A percentile compares a stretch with the other conserved stretches of the same genome.
phyloP scores from a whole-genome alignment of 2,329 filamentous ascomycete genomes.

The Penicillium sp. region DNA sequence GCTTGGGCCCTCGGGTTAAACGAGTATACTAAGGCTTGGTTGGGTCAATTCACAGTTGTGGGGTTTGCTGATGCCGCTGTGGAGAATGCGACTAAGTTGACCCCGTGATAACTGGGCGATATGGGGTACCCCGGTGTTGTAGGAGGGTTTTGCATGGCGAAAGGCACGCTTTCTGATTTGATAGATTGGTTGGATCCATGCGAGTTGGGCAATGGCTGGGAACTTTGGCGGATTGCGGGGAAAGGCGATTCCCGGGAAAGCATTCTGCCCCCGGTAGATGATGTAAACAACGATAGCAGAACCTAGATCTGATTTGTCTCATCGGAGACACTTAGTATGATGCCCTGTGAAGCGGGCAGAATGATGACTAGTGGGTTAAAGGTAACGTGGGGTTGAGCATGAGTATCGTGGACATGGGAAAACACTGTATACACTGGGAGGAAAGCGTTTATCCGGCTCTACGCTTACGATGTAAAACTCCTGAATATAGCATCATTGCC shows the following conservation, averaged over 20 bases:
- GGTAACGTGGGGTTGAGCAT: background rate
- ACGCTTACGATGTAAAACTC: constrained; percentile 12
- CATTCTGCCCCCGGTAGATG: constrained; percentile 9
- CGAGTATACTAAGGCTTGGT: background rate
- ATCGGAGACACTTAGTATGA: background rate
- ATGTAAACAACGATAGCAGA: background rate
- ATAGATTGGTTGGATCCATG: constrained; percentile 5
- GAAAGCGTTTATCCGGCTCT: constrained; percentile 20
- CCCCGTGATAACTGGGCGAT: background rate
- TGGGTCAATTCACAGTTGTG: constrained; percentile 4
- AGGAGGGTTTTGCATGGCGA: constrained; percentile 1
- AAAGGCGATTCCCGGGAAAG: constrained; percentile 25
- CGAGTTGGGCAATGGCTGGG: background rate
- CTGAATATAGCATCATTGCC: constrained; percentile 5
- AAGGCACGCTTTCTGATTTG: constrained; percentile 9
- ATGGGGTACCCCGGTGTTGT: constrained; percentile 11
- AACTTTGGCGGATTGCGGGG: constrained; percentile 16
- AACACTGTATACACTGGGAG: background rate
- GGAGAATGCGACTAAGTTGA: background rate
- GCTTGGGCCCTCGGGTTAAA: background rate
- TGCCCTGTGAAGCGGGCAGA: background rate
- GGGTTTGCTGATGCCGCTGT: constrained; percentile 9
- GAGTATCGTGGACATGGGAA: background rate
- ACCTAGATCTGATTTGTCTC: background rate
- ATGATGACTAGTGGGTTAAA: background rate